A percentile compares a stretch with the other conserved stretches of the same genome.
Evolutionary conservation across 75 land plant species (phyloP).

Genomic region (Sequoia sempervirens): DNA sequence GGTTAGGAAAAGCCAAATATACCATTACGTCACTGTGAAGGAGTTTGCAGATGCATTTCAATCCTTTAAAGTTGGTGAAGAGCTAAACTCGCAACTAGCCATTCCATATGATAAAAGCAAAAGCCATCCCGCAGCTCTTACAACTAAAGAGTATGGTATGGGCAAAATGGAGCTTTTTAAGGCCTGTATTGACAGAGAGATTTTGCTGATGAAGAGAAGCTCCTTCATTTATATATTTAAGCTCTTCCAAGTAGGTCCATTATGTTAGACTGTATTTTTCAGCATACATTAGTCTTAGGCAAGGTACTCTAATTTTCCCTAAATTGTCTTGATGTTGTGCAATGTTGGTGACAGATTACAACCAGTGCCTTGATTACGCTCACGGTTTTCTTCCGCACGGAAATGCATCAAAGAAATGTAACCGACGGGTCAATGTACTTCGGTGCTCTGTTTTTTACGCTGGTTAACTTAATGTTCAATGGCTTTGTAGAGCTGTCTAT

Average conservation of each 20-base stretch:
- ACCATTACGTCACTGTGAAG: constrained; percentile 30
- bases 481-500: constrained; percentile 44
- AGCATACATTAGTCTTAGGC: neutral
- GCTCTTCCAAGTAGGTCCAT: constrained; percentile 12
- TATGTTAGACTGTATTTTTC: neutral
- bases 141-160: constrained; percentile 33
- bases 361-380: constrained; percentile 32
- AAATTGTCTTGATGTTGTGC: neutral
- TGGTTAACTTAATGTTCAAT: constrained; percentile 43
- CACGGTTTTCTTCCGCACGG: constrained; percentile 45
- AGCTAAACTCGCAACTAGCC: constrained; percentile 17
- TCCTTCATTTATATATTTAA: constrained; percentile 39
- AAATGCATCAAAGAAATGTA: constrained; percentile 18
- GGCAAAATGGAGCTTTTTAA: constrained; percentile 31
- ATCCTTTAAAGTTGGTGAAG: constrained; percentile 35
- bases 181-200: constrained; percentile 30
- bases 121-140: constrained; percentile 44
- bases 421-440: constrained; percentile 32
- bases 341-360: constrained; percentile 18
- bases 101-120: constrained; percentile 37
- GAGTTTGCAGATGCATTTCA: constrained; percentile 46
- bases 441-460: constrained; percentile 43
- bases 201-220: constrained; percentile 45
- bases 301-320: neutral
- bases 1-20: constrained; percentile 17